Conservation (phyloP, 140 eudicot species). For the Anethum foeniculum region DNA sequence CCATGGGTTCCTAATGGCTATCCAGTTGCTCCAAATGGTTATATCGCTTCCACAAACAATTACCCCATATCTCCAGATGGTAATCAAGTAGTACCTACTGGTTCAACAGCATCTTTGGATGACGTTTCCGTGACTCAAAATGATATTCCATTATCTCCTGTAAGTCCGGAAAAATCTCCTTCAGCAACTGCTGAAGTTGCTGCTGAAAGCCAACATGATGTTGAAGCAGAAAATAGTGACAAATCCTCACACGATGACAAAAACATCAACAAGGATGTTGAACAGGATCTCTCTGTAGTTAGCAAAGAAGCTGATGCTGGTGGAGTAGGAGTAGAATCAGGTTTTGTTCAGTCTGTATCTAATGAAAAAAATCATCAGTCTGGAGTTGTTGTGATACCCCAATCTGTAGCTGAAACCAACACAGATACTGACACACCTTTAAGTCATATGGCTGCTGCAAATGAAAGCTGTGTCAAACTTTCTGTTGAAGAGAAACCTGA, state of each 20-base stretch:
- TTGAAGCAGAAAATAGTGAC: slow-evolving; percentile 20
- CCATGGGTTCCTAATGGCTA: slow-evolving; percentile 86
- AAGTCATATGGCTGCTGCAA: slow-evolving; percentile 14
- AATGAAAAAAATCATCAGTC: slow-evolving; percentile 9
- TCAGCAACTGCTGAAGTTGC: slow-evolving; percentile 30
- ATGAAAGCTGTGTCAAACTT: slow-evolving; percentile 14
- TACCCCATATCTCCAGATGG: slow-evolving; percentile 38
- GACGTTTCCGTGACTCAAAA: slow-evolving; percentile 31
- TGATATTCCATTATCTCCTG: slow-evolving; percentile 32
- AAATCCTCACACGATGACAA: slow-evolving; percentile 18
- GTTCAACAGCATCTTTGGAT: slow-evolving; percentile 24
- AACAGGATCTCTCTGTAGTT: slow-evolving; percentile 11
- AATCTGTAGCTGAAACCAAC: slow-evolving; percentile 16
- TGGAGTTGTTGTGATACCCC: slow-evolving; percentile 16
- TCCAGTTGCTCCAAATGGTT: slow-evolving; percentile 38
- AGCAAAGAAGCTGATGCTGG: slow-evolving; percentile 14
- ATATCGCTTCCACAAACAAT: slow-evolving; percentile 37
- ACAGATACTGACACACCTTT: slow-evolving; percentile 16
- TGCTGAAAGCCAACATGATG: slow-evolving; percentile 29
- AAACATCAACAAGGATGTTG: slow-evolving; percentile 12
- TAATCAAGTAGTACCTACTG: slow-evolving; percentile 24
- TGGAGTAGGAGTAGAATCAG: slow-evolving; percentile 8
- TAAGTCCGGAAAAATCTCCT: slow-evolving; percentile 31
- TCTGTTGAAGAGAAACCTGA: slow-evolving; percentile 31
- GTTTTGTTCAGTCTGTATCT: slow-evolving; percentile 3